Evolutionary conservation across 495 filamentous ascomycete species (phyloP).

Genomic region (Aspergillus cavernicola): DNA sequence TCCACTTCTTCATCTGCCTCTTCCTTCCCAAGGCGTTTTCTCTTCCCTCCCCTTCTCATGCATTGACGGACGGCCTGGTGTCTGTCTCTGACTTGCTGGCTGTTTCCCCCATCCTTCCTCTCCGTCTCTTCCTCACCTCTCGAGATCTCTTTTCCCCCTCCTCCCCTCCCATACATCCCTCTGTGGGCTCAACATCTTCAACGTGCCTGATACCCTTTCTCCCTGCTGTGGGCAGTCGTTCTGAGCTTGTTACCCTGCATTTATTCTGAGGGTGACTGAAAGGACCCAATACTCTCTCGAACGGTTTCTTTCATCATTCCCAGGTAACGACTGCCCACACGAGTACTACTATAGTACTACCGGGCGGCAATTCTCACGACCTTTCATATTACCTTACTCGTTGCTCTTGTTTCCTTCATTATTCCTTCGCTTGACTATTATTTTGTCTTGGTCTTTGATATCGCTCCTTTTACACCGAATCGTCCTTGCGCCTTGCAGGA

Average conservation of each 20-base stretch:
- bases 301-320: conserved; percentile 31
- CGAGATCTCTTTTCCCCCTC: conserved; percentile 9
- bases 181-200: conserved; percentile 15
- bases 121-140: conserved; percentile 10
- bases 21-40: neutral
- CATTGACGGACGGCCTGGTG: conserved; percentile 17
- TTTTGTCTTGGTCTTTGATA: neutral
- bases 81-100: conserved; percentile 22
- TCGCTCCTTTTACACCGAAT: conserved; percentile 1
- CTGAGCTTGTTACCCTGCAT: conserved; percentile 12
- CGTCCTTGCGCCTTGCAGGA: conserved; percentile 11
- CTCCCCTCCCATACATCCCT: conserved; percentile 22
- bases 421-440: conserved; percentile 3
- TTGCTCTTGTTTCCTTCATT: conserved; percentile 1
- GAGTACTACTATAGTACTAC: conserved; percentile 9
- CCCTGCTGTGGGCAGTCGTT: conserved; percentile 26
- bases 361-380: conserved; percentile 17
- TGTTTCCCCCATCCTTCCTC: conserved; percentile 12
- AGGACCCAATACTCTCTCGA: conserved; percentile 11
- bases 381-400: neutral
- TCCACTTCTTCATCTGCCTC: neutral
- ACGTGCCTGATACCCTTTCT: conserved; percentile 24
- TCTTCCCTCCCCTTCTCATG: conserved; percentile 28
- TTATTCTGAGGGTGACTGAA: conserved; percentile 20
- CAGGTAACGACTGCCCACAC: conserved; percentile 40